A percentile compares a stretch with the other conserved stretches of the same genome.
Conservation (phyloP, 371 early-diverging fungal species). For the Catenaria anguillulae region DNA sequence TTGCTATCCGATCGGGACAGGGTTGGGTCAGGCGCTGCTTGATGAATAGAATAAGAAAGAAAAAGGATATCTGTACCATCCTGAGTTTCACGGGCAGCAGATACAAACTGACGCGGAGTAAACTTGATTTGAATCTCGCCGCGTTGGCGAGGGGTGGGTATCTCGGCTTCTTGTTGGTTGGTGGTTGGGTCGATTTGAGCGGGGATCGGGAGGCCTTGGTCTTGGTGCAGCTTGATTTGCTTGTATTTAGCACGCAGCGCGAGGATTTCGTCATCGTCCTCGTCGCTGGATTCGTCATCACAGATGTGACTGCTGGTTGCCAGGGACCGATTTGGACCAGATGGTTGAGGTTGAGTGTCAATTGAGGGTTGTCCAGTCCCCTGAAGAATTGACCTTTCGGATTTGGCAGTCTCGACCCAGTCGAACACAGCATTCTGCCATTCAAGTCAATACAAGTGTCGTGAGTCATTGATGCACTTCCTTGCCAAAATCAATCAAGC, state of each 20-base stretch:
- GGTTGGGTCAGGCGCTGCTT: background rate
- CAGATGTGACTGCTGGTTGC: too few relatives aligned
- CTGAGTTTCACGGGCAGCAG: constrained; percentile 7
- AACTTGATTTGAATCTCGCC: constrained; percentile 4
- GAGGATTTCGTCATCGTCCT: constrained; percentile 3
- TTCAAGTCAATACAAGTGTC: too few relatives aligned
- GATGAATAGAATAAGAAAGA: background rate
- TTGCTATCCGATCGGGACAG: too few relatives aligned
- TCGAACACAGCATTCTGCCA: too few relatives aligned
- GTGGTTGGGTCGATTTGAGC: too few relatives aligned
- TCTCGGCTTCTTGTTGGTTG: background rate
- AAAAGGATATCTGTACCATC: background rate
- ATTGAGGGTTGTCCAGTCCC: too few relatives aligned
- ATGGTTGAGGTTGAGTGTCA: too few relatives aligned
- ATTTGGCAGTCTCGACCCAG: background rate
- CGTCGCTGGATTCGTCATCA: constrained; percentile 7
- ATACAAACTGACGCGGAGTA: constrained; percentile 3
- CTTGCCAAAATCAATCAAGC: too few relatives aligned
- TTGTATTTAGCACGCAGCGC: background rate
- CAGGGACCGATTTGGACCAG: too few relatives aligned
- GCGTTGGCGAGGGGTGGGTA: background rate
- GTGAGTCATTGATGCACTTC: too few relatives aligned
- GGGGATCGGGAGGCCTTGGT: background rate
- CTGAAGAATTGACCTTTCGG: too few relatives aligned
- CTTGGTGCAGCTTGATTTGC: background rate